These are phyloP conservation scores for Hanseniaspora hatyaiensis DNA, from an alignment of 805 yeast species.

Conservation along the genomic window DNA sequence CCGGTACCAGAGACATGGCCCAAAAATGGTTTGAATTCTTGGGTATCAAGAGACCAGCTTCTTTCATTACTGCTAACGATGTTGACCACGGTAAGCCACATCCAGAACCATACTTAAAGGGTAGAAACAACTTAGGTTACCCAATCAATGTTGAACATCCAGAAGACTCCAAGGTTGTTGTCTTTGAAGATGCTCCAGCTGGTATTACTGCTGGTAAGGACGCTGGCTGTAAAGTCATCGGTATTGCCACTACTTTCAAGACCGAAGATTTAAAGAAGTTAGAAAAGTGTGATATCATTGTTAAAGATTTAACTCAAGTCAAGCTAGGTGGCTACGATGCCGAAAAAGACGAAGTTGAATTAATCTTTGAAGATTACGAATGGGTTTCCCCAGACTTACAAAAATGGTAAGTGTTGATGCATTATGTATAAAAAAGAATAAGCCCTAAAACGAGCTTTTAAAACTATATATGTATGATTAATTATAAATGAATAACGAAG, in stretches of 20 bases:
- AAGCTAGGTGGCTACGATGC: slow-evolving; percentile 45
- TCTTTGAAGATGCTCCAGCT: slow-evolving; percentile 83
- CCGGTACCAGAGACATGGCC: slow-evolving; percentile 70
- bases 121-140: slow-evolving; percentile 34
- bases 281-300: slow-evolving; percentile 67
- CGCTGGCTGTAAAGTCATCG: slow-evolving; percentile 73
- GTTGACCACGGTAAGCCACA: slow-evolving; percentile 74
- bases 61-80: slow-evolving; percentile 72
- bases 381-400: slow-evolving; percentile 31
- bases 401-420: slow-evolving; percentile 24
- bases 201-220: slow-evolving; percentile 74
- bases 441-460: neutral
- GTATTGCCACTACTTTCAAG: slow-evolving; percentile 70
- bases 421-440: neutral
- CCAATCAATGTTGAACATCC: slow-evolving; percentile 31
- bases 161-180: slow-evolving; percentile 39
- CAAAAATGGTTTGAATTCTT: slow-evolving; percentile 65
- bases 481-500: too few species aligned
- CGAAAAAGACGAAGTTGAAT: slow-evolving; percentile 32
- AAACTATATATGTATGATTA: neutral
- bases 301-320: slow-evolving; percentile 56
- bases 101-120: slow-evolving; percentile 68
- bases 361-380: slow-evolving; percentile 31
- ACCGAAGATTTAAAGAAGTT: slow-evolving; percentile 55
- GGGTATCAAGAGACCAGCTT: slow-evolving; percentile 50